A percentile compares a stretch with the other conserved stretches of the same genome.
These are phyloP conservation scores for Stentor coeruleus DNA, from an alignment of 73 alveolate genomes.

Conservation along the genomic window DNA sequence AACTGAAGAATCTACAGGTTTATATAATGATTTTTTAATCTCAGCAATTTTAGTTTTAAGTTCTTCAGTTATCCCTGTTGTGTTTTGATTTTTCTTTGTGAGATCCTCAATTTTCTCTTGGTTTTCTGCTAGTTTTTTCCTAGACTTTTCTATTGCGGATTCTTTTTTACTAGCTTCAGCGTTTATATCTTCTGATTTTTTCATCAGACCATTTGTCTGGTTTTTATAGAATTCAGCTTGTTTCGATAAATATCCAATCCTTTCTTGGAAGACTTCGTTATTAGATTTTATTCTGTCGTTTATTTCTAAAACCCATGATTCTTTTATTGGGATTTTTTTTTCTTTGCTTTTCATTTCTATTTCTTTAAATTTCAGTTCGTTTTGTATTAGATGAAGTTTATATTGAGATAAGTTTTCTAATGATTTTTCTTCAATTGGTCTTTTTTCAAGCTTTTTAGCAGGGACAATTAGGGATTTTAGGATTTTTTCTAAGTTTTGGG, in stretches of 20 bases:
- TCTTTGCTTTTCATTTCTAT: neutral
- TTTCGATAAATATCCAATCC: neutral
- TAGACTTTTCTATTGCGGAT: neutral
- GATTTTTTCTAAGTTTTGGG: neutral
- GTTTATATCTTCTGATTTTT: neutral
- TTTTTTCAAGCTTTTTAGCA: neutral
- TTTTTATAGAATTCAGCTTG: neutral
- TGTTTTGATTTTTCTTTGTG: too few species aligned
- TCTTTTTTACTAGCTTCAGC: neutral
- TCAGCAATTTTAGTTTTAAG: neutral
- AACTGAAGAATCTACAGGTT: neutral
- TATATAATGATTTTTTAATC: neutral
- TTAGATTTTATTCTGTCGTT: neutral
- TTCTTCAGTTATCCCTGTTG: neutral
- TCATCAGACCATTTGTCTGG: neutral
- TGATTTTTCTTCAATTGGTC: neutral
- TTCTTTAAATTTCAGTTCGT: neutral
- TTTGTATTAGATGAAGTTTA: too few species aligned
- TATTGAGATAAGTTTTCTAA: neutral
- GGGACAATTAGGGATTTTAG: neutral
- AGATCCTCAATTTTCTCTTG: neutral
- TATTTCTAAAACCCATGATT: neutral
- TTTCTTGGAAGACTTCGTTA: neutral
- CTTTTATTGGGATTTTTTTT: neutral
- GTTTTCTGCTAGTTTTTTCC: neutral